These are phyloP conservation scores for Solanum infundibuliforme DNA, from an alignment of 257 asterid species.

Conservation along the genomic window DNA sequence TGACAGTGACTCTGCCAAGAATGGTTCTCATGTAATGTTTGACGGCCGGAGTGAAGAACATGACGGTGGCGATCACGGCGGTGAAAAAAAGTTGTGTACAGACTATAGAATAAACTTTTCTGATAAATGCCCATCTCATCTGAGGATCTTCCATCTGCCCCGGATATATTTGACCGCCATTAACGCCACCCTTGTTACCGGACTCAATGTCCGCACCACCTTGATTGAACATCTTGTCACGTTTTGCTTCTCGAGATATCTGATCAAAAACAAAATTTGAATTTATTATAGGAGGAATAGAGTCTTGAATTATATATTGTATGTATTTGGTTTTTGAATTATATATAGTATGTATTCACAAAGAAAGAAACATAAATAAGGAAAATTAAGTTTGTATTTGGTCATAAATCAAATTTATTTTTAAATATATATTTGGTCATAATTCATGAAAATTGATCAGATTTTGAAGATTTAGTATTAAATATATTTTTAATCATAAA, in stretches of 20 bases:
- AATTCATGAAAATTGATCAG: background rate
- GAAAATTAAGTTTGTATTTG: background rate
- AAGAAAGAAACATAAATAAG: background rate
- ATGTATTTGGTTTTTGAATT: background rate
- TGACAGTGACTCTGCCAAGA: conserved; percentile 14
- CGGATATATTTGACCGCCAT: conserved; percentile 28
- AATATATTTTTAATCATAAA: background rate
- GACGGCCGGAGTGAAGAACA: conserved; percentile 31
- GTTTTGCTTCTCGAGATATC: background rate
- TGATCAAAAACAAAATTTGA: background rate
- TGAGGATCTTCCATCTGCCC: conserved; percentile 45
- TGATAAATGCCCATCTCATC: conserved; percentile 69
- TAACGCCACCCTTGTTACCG: conserved; percentile 20
- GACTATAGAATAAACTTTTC: conserved; percentile 58
- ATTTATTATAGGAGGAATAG: background rate
- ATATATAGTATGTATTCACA: too few relatives aligned
- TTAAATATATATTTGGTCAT: background rate
- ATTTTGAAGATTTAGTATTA: background rate
- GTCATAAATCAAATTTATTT: background rate
- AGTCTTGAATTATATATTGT: background rate
- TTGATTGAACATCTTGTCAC: background rate
- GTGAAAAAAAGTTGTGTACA: conserved; percentile 46
- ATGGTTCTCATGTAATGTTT: conserved; percentile 22
- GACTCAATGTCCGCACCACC: conserved; percentile 27
- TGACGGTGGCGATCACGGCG: conserved; percentile 25